Base-by-base conservation (phyloP, 768 basidiomycete genomes). In the Termitomyces sp. region DNA sequence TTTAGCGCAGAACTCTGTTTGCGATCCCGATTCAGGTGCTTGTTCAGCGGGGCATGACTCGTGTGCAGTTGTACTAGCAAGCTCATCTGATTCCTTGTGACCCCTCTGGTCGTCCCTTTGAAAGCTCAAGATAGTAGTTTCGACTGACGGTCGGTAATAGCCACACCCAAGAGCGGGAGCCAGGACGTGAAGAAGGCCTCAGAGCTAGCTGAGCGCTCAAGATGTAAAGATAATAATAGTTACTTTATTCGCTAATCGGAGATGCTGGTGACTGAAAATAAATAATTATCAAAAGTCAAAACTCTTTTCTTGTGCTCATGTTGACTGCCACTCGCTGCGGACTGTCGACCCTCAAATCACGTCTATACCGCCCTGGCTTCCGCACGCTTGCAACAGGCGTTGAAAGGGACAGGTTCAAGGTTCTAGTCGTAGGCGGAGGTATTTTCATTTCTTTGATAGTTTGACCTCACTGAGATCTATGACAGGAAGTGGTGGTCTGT, bases 371-470 rank as follows among this genome's bases (percentile, higher is more conserved):
- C 10, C 20, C 51, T 1, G 22, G n/a, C 47, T 33, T 48, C 15
- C 62, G 66, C n/a, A 55, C 55, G 29, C 39, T 65, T 24, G 55
- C 76, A 61, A 77, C 78, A 13, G 65, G 68, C 18, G 62, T 70
- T 28, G 68, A 72, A 20, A 77, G 74, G 61, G 74, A 81, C 62
- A 89, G 85, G 65, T 92, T 82, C 76, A 94, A 90, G 73, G 77
- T 98, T 34, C 73, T 98, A 28, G 84, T 98, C 42, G 77, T 98
- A 22, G 96, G 96, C 54, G 94, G 81, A 70, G 96, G 96, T 86
- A 66, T 63, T 82, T 73, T 60, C 8, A 57, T 56, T 48, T 34
- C 36, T 31, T 41, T 56, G 6, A 29, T 29, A 29, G 33, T 37
- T 54, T 44, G 44, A 34, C 31, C 22, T 34, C 33, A 41, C 49